phyloP scores from a whole-genome alignment of 495 filamentous ascomycete species.

The Neurospora sp. region DNA sequence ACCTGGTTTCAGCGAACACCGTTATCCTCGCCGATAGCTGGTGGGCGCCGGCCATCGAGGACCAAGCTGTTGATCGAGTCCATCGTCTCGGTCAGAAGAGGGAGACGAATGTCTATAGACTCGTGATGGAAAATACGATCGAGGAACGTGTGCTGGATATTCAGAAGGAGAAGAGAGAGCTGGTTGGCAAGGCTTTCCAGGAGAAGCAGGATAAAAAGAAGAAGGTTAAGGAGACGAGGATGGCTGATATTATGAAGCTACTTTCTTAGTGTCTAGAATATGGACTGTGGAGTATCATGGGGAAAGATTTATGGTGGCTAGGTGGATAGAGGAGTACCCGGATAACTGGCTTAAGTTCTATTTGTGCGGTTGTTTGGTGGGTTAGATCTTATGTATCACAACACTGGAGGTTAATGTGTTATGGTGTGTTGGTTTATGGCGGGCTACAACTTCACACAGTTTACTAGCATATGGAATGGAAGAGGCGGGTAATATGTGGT shows the following conservation, averaged over 20 bases:
- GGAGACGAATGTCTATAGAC: constrained; percentile 66
- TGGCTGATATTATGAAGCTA: constrained; percentile 31
- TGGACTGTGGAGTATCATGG: no score
- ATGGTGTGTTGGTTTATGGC: no score
- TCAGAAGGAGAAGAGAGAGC: constrained; percentile 68
- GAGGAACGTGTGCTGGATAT: constrained; percentile 79
- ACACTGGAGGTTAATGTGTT: background rate
- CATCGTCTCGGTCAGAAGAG: constrained; percentile 78
- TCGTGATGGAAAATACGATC: constrained; percentile 77
- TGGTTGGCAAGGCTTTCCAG: constrained; percentile 69
- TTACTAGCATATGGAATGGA: background rate
- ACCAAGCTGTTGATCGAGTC: constrained; percentile 87
- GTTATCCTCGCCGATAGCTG: constrained; percentile 74
- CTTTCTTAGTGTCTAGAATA: constrained; percentile 15
- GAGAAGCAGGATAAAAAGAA: constrained; percentile 41
- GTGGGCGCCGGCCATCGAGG: constrained; percentile 93
- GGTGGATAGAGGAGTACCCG: background rate
- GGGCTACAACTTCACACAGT: background rate
- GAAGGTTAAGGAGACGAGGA: constrained; percentile 33
- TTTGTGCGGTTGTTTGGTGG: background rate
- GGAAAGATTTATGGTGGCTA: background rate
- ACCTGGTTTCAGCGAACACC: constrained; percentile 80
- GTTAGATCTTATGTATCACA: background rate
- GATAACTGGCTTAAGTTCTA: background rate
- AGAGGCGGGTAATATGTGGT: background rate